phyloP scores from a whole-genome alignment of 2,329 filamentous ascomycete species.

The Cercospora beticola region DNA sequence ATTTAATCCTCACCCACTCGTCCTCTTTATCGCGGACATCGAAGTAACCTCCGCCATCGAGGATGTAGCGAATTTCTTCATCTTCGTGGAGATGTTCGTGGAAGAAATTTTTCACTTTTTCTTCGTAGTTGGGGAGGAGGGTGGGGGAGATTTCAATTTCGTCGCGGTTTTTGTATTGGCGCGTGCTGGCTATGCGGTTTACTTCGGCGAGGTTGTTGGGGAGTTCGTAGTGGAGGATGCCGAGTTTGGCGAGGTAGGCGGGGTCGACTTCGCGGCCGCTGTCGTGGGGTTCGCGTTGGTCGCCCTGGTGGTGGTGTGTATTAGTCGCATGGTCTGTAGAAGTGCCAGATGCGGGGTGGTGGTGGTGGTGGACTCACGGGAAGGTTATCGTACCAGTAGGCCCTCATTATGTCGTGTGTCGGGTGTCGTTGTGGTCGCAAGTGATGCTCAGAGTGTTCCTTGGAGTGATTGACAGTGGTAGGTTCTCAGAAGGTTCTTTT shows the following conservation, averaged over 20 bases:
- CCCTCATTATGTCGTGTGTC: constrained; percentile 56
- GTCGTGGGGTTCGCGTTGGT: constrained; percentile 89
- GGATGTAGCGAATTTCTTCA: constrained; percentile 94
- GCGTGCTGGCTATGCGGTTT: constrained; percentile 68
- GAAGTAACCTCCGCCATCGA: constrained; percentile 86
- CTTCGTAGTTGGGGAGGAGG: constrained; percentile 83
- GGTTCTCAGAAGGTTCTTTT: neutral
- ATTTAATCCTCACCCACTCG: constrained; percentile 80
- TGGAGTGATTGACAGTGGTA: neutral
- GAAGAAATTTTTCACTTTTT: constrained; percentile 93
- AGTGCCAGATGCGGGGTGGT: constrained; percentile 8
- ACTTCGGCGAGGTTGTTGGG: constrained; percentile 64
- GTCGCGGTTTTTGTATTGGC: constrained; percentile 92
- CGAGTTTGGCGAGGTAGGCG: constrained; percentile 68
- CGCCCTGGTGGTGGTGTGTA: constrained; percentile 60
- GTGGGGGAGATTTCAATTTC: constrained; percentile 84
- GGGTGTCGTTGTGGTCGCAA: neutral
- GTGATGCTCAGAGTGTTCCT: neutral
- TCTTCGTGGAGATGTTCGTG: constrained; percentile 95
- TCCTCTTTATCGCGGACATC: constrained; percentile 82
- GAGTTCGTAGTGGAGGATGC: constrained; percentile 75
- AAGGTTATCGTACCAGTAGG: constrained; percentile 70
- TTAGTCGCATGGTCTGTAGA: constrained; percentile 10
- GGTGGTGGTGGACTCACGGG: constrained; percentile 47
- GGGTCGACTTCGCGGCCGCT: constrained; percentile 69